phyloP scores from a whole-genome alignment of 495 filamentous ascomycete genomes.

The Xylaria scruposa region DNA sequence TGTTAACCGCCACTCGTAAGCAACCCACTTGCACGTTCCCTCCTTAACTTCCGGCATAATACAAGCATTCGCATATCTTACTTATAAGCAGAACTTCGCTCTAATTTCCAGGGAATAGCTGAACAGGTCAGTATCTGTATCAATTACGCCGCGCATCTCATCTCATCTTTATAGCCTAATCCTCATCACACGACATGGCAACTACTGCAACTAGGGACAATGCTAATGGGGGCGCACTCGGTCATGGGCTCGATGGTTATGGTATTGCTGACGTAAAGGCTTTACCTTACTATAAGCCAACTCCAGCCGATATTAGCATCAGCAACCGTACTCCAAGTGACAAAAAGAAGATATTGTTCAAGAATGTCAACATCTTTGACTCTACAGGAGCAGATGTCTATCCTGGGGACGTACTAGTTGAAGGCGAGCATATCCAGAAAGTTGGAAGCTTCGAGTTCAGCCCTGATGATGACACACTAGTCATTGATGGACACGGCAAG shows the following conservation, averaged over 20 bases:
- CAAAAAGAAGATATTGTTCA: conserved; percentile 48
- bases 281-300: conserved; percentile 14
- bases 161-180: neutral
- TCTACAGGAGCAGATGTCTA: conserved; percentile 55
- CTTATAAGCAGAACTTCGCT: neutral
- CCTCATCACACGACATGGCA: neutral
- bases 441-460: conserved; percentile 42
- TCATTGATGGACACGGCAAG: conserved; percentile 48
- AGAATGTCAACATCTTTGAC: conserved; percentile 58
- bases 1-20: neutral
- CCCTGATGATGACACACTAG: conserved; percentile 14
- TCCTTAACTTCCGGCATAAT: neutral
- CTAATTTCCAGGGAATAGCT: neutral
- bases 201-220: neutral
- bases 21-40: neutral
- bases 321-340: conserved; percentile 12
- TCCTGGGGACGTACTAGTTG: conserved; percentile 56
- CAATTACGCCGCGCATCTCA: neutral
- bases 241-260: conserved; percentile 20
- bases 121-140: neutral
- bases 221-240: neutral
- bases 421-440: conserved; percentile 48
- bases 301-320: conserved; percentile 21
- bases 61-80: neutral
- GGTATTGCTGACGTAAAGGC: conserved; percentile 11